These are phyloP conservation scores for Tricholoma hemisulphureum DNA, from an alignment of 768 basidiomycete genomes.

Conservation along the genomic window DNA sequence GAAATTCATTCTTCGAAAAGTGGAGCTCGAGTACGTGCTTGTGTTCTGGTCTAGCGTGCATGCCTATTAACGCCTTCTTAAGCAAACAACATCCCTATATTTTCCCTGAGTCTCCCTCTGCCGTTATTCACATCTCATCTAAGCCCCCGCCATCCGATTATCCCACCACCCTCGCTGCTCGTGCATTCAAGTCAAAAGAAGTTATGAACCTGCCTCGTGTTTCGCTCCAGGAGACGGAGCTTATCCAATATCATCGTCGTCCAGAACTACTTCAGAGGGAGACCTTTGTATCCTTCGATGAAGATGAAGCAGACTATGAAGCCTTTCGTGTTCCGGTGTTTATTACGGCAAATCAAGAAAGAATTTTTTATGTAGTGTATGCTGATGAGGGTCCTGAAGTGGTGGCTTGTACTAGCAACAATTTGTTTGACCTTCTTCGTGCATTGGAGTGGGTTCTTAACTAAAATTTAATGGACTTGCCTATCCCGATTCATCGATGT, in stretches of 20 bases:
- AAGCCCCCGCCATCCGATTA: neutral
- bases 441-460: neutral
- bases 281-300: neutral
- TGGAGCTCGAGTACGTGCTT: neutral
- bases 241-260: neutral
- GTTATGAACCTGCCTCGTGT: neutral
- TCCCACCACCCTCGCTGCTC: neutral
- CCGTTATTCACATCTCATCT: neutral
- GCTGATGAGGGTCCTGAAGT: conserved; percentile 2
- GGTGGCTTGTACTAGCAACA: neutral
- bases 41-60: neutral
- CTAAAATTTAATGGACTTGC: neutral
- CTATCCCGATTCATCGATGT: no score
- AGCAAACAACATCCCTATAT: neutral
- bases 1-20: neutral
- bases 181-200: neutral
- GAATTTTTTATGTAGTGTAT: neutral
- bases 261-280: conserved; percentile 1
- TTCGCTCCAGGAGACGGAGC: neutral
- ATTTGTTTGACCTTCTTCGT: conserved; percentile 2
- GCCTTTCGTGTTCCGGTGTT: neutral
- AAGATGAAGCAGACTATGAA: conserved; percentile 1
- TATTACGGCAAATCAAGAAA: neutral
- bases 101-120: neutral
- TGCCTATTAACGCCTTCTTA: neutral